Percentiles rank a stretch among this genome's conserved stretches.
Conservation (phyloP, 495 filamentous ascomycete species). For the Xylona heveae region DNA sequence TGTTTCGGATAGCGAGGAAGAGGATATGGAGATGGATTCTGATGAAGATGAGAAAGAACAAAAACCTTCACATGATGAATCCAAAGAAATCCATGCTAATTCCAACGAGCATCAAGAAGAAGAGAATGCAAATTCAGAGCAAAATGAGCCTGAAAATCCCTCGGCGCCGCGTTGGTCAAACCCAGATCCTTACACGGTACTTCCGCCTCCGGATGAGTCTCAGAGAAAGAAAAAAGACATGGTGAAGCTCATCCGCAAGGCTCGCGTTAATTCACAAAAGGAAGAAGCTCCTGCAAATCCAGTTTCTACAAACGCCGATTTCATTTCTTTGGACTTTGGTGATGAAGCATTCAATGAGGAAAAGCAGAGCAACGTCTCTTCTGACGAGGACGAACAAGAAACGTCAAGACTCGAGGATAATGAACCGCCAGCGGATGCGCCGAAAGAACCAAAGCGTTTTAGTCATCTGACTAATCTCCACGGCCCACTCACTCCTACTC, state of each 20-base stretch:
- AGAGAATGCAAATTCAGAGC: conserved; percentile 8
- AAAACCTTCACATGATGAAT: neutral
- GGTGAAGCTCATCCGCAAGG: conserved; percentile 72
- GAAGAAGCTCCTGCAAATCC: conserved; percentile 25
- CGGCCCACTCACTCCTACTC: neutral
- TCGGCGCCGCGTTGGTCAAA: conserved; percentile 68
- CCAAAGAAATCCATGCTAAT: conserved; percentile 13
- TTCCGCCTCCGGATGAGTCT: conserved; percentile 48
- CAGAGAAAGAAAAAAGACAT: conserved; percentile 56
- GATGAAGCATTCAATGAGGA: conserved; percentile 20
- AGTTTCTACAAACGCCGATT: conserved; percentile 47
- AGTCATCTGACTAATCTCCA: conserved; percentile 9
- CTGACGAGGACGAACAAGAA: conserved; percentile 1
- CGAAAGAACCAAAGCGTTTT: conserved; percentile 12
- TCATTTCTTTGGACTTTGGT: conserved; percentile 57
- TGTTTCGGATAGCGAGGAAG: conserved; percentile 52
- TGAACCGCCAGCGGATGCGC: conserved; percentile 9
- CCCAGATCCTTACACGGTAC: conserved; percentile 70
- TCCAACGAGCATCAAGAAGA: conserved; percentile 17
- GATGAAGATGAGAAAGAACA: conserved; percentile 20
- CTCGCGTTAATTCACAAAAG: conserved; percentile 27
- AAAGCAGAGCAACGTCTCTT: conserved; percentile 6
- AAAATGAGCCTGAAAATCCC: conserved; percentile 19
- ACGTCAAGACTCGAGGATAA: neutral
- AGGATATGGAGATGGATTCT: conserved; percentile 31